Evolutionary conservation across 2,329 filamentous ascomycete species (phyloP), one percentile per base, ranked within the genome.

Genomic region (Penicillium sumatraense): DNA sequence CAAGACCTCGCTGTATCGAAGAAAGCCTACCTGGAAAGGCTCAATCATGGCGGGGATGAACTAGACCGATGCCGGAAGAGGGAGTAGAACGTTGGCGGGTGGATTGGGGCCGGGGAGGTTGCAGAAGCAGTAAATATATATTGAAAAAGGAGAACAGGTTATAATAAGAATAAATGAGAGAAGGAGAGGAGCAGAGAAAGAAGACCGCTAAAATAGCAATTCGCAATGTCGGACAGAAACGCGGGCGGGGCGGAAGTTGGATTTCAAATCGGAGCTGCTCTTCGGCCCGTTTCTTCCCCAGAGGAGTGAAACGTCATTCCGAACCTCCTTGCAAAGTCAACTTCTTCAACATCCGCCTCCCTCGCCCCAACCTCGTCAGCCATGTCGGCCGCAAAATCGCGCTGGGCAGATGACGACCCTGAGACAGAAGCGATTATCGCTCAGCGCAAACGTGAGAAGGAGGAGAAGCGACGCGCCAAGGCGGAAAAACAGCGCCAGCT

Each of bases 321-420:
- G 56, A 44, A 16, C 7, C 20, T 47, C 40, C 41, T 49, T 16
- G 9, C 31, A 54, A 54, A 54, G 40, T 26, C 49, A 47, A 51
- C 40, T 50, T 44, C 40, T 31, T 24, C 49, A n/a, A 45, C 49
- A 44, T 38, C 38, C 11, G 14, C 18, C 16, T 24, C 16, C 20
- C 33, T 18, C 36, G 45, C 26, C 31, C 40, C 7, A 49, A n/a
- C n/a, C n/a, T n/a, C 14, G 27, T 35, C 23, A 69, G 26, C 52
- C 59, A 89, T 89, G 86, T 81, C 86, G 45, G 79, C 79, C 69
- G 72, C 76, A 51, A 86, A 85, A 71, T 97, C 93, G 48, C 87
- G 93, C 75, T 99, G 95, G 95, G 91, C 90, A 61, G 85, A 92
- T 68, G 86, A 89, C 42, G 90, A 90, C 65, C 90, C 92, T 64